Conservation (phyloP, 495 filamentous ascomycete species). For the Aspergillus sparsus region DNA sequence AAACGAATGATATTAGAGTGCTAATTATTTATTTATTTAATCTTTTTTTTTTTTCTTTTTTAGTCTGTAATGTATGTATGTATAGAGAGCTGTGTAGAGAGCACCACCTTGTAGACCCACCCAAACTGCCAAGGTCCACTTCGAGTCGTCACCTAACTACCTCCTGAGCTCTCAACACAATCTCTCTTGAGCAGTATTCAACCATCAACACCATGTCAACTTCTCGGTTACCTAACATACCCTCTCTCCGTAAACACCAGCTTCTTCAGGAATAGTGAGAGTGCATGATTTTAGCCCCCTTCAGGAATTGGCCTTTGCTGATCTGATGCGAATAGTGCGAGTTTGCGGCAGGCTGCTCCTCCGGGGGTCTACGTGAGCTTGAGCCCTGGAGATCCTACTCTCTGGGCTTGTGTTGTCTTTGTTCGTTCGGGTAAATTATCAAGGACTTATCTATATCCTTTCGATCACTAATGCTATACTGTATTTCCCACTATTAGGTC, state of each 20-base stretch:
- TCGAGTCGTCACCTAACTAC: neutral
- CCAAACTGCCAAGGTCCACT: constrained; percentile 2
- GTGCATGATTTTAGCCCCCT: neutral
- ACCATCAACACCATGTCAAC: constrained; percentile 39
- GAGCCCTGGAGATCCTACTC: constrained; percentile 72
- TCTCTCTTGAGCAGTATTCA: neutral
- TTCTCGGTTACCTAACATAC: constrained; percentile 43
- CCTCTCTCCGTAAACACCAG: constrained; percentile 61
- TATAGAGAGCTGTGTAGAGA: neutral
- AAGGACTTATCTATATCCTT: no score
- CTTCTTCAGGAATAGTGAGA: constrained; percentile 77
- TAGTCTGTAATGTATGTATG: neutral
- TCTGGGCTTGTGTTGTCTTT: constrained; percentile 90
- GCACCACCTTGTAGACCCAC: no score
- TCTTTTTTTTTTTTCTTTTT: no score
- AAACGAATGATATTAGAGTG: neutral
- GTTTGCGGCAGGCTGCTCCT: constrained; percentile 77
- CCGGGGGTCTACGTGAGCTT: constrained; percentile 84
- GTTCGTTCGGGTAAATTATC: constrained; percentile 69
- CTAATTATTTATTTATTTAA: neutral
- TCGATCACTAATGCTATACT: no score
- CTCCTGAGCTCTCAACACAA: constrained; percentile 6
- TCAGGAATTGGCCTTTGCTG: neutral
- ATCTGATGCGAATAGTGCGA: constrained; percentile 56
- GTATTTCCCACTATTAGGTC: constrained; percentile 53